These are phyloP conservation scores for Athelia sp. DNA, from an alignment of 1,284 basidiomycete genomes.

Conservation along the genomic window DNA sequence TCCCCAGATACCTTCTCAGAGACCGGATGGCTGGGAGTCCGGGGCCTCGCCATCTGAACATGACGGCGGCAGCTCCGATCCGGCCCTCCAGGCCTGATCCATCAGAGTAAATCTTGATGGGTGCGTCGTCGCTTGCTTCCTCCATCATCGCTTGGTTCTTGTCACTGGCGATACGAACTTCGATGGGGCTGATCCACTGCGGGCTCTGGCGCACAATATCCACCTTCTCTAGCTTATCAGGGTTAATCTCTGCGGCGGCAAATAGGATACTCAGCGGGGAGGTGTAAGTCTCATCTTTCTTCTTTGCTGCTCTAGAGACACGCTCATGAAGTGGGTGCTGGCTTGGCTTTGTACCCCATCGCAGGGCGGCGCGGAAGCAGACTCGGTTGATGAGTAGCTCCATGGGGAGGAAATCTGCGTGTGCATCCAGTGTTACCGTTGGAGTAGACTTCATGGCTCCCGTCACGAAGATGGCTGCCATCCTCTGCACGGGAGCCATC, in stretches of 20 bases:
- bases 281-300: conserved; percentile 6
- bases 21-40: neutral
- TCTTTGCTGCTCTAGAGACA: conserved; percentile 8
- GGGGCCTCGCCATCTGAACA: neutral
- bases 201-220: neutral
- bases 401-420: conserved; percentile 27
- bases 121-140: conserved; percentile 9
- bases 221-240: conserved; percentile 13
- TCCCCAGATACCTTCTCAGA: conserved; percentile 7
- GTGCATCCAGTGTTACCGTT: conserved; percentile 24
- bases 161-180: neutral
- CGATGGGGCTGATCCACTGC: conserved; percentile 1
- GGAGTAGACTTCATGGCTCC: conserved; percentile 29
- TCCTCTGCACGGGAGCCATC: conserved; percentile 21
- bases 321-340: conserved; percentile 24
- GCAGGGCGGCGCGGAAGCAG: conserved; percentile 19
- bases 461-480: conserved; percentile 24
- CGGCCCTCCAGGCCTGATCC: conserved; percentile 21
- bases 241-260: conserved; percentile 4
- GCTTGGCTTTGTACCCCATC: conserved; percentile 24
- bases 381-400: conserved; percentile 18
- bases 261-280: conserved; percentile 16
- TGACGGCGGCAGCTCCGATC: conserved; percentile 22
- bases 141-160: conserved; percentile 3
- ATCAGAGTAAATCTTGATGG: conserved; percentile 23